Evolutionary conservation across 2,329 filamentous ascomycete species (phyloP).

Genomic region (Diaporthe citri): DNA sequence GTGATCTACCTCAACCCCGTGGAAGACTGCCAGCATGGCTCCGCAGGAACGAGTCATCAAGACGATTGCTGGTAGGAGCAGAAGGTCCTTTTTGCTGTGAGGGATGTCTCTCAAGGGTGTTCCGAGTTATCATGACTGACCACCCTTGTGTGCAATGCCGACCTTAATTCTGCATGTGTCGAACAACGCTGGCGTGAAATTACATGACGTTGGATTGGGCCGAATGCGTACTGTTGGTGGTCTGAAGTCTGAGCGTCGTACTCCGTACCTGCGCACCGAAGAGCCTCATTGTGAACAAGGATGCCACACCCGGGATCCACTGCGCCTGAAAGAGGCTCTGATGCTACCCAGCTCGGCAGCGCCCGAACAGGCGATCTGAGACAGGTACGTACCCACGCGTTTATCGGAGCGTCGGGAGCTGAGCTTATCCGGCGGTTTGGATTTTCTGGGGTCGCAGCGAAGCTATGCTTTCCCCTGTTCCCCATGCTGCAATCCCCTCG

Average conservation of each 20-base stretch:
- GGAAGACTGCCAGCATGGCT: neutral
- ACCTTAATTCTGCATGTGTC: neutral
- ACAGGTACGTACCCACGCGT: conserved; percentile 10
- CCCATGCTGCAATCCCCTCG: neutral
- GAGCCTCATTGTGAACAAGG: conserved; percentile 29
- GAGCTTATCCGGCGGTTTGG: conserved; percentile 31
- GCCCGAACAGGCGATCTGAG: conserved; percentile 30
- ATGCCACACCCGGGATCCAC: conserved; percentile 17
- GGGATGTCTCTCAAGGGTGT: neutral
- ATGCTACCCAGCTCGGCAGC: conserved; percentile 30
- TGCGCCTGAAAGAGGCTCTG: conserved; percentile 4
- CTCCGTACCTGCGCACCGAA: conserved; percentile 1
- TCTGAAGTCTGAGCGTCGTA: conserved; percentile 27
- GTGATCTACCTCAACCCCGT: neutral
- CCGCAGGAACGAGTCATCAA: neutral
- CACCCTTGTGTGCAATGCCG: neutral
- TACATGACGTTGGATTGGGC: neutral
- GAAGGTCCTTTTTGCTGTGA: neutral
- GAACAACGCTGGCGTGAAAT: neutral
- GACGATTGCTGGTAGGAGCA: neutral
- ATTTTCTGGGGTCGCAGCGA: conserved; percentile 31
- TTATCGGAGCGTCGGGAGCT: conserved; percentile 26
- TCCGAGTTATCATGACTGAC: neutral
- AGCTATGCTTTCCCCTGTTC: neutral
- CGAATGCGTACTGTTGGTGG: neutral